Evolutionary conservation across 2,329 filamentous ascomycete species (phyloP).

Genomic region (Pestalotiopsis sp.): DNA sequence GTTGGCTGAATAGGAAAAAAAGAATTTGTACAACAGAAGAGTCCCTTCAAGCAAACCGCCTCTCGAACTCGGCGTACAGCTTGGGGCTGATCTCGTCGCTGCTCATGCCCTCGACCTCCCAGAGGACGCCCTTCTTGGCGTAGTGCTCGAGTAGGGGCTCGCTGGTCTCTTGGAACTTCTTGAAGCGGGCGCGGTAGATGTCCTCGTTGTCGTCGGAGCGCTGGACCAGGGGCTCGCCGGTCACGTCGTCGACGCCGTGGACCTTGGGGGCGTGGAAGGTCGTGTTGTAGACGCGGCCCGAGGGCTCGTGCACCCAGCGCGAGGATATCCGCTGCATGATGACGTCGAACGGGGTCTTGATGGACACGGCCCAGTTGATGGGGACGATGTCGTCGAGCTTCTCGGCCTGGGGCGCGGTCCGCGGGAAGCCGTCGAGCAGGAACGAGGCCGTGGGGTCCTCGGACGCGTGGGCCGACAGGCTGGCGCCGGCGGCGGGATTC

Average conservation of each 20-base stretch:
- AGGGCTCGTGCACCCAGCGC: constrained; percentile 91
- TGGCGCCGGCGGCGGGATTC: constrained; percentile 38
- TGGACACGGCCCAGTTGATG: constrained; percentile 91
- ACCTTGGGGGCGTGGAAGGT: constrained; percentile 86
- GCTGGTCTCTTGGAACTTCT: constrained; percentile 86
- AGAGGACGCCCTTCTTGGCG: constrained; percentile 78
- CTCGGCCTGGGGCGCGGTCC: constrained; percentile 78
- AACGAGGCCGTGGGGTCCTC: constrained; percentile 83
- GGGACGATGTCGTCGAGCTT: constrained; percentile 81
- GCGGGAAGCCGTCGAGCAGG: constrained; percentile 94
- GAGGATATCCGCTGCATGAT: constrained; percentile 89
- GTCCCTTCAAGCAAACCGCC: constrained; percentile 58
- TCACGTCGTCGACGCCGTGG: constrained; percentile 83
- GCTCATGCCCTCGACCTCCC: constrained; percentile 84
- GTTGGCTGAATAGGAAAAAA: not conserved
- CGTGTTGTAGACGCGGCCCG: constrained; percentile 93
- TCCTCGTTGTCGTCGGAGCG: constrained; percentile 85
- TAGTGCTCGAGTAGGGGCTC: constrained; percentile 88
- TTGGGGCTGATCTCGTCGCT: constrained; percentile 96
- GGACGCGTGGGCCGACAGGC: constrained; percentile 47
- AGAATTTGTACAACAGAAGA: not conserved
- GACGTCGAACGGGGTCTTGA: constrained; percentile 83
- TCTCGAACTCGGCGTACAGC: constrained; percentile 80
- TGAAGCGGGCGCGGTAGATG: constrained; percentile 79
- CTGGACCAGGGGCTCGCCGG: constrained; percentile 82